Percentiles rank a stretch among this genome's conserved stretches.
Evolutionary conservation across 192 early-diverging fungal species (phyloP).

Genomic region (Coemansia guatemalensis): DNA sequence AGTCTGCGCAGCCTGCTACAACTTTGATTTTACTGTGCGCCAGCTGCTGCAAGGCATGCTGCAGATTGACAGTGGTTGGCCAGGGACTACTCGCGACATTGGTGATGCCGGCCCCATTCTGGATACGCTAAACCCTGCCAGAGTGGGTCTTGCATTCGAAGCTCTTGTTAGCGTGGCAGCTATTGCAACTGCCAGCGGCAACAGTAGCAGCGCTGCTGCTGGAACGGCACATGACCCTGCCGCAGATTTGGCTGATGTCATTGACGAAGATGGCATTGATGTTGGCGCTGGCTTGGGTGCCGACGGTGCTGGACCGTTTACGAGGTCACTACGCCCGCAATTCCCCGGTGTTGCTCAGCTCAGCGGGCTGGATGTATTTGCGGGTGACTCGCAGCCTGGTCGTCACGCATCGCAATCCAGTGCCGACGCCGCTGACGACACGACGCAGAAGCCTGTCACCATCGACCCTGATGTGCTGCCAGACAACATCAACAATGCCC

Average conservation of each 20-base stretch:
- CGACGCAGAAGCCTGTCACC: background rate
- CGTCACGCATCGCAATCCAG: background rate
- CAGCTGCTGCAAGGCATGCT: constrained; percentile 47
- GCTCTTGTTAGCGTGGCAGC: constrained; percentile 45
- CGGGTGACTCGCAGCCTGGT: background rate
- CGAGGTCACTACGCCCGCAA: constrained; percentile 17
- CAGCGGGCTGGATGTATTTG: constrained; percentile 43
- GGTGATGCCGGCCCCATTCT: constrained; percentile 39
- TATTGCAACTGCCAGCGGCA: constrained; percentile 25
- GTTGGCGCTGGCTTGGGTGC: background rate
- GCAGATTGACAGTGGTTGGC: constrained; percentile 52
- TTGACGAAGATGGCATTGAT: constrained; percentile 1
- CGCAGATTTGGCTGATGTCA: background rate
- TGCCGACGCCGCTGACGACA: background rate
- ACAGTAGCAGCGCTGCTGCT: background rate
- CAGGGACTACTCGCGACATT: constrained; percentile 44
- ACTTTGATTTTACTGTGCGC: constrained; percentile 50
- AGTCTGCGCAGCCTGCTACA: constrained; percentile 52
- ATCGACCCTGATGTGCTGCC: constrained; percentile 31
- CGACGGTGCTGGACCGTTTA: background rate
- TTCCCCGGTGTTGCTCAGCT: constrained; percentile 48
- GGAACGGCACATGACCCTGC: background rate
- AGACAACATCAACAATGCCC: constrained; percentile 32
- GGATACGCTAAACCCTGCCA: constrained; percentile 48
- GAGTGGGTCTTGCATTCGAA: constrained; percentile 48